Evolutionary conservation across 2,329 filamentous ascomycete genomes (phyloP).

Genomic region (Fusarium papillatum): DNA sequence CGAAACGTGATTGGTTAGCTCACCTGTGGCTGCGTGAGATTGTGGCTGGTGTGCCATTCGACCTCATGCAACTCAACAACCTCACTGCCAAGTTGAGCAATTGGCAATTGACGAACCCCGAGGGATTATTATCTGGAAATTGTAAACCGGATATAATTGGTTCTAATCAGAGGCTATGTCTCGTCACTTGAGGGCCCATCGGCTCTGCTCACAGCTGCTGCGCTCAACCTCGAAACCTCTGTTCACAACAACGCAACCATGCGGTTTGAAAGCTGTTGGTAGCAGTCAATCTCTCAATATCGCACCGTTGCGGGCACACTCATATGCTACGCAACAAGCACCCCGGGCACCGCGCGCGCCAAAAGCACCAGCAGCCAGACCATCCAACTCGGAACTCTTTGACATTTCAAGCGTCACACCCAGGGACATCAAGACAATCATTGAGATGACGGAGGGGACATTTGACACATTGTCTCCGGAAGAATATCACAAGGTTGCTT

Average conservation of each 20-base stretch:
- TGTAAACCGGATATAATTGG: neutral
- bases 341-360: slow-evolving; percentile 26
- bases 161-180: slow-evolving; percentile 1
- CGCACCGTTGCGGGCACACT: slow-evolving; percentile 23
- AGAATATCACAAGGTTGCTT: slow-evolving; percentile 41
- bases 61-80: slow-evolving; percentile 18
- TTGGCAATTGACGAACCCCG: neutral
- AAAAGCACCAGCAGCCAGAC: slow-evolving; percentile 16
- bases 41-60: slow-evolving; percentile 28
- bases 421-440: slow-evolving; percentile 34
- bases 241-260: neutral
- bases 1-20: slow-evolving; percentile 36
- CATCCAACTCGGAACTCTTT: slow-evolving; percentile 27
- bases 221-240: slow-evolving; percentile 3
- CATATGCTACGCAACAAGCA: slow-evolving; percentile 33
- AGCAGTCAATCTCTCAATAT: neutral
- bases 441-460: slow-evolving; percentile 22
- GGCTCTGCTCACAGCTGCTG: slow-evolving; percentile 20
- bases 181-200: slow-evolving; percentile 7
- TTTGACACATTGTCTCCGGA: slow-evolving; percentile 36
- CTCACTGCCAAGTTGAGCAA: neutral
- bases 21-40: slow-evolving; percentile 3
- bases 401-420: slow-evolving; percentile 39
- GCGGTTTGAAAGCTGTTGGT: neutral
- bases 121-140: neutral